These are phyloP conservation scores for Tephrocybe sp. DNA, from an alignment of 768 basidiomycete genomes.

Conservation along the genomic window DNA sequence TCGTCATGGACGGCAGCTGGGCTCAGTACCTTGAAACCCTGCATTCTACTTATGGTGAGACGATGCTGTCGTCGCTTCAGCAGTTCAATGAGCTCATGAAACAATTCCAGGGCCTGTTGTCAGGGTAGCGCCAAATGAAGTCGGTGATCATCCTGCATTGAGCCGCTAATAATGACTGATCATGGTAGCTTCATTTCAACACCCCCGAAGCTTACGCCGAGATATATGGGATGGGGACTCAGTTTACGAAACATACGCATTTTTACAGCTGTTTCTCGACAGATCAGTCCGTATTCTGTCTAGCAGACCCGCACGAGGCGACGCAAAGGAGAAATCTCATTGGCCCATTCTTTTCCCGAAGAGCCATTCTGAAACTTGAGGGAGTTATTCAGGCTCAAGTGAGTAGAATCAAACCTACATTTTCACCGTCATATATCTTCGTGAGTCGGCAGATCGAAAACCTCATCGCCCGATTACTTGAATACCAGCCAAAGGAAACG, in stretches of 20 bases:
- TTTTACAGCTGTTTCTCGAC: conserved; percentile 39
- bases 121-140: conserved; percentile 40
- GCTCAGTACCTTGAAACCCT: conserved; percentile 33
- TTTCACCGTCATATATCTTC: not conserved
- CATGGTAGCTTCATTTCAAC: conserved; percentile 40
- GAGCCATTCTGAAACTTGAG: conserved; percentile 38
- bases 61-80: not conserved
- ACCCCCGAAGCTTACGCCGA: conserved; percentile 38
- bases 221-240: conserved; percentile 38
- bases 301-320: conserved; percentile 33
- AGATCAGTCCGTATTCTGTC: conserved; percentile 35
- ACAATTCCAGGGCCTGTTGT: conserved; percentile 34
- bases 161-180: conserved; percentile 3
- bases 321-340: conserved; percentile 34
- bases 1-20: conserved; percentile 37
- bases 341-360: conserved; percentile 39
- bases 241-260: conserved; percentile 33
- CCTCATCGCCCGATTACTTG: conserved; percentile 27
- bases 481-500: conserved; percentile 22
- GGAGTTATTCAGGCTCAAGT: conserved; percentile 34
- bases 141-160: conserved; percentile 13
- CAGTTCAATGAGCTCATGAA: too few relatives aligned
- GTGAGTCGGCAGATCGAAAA: conserved; percentile 28
- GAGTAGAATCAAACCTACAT: not conserved
- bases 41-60: conserved; percentile 37